Conservation (phyloP, 371 early-diverging fungal genomes). For the Basidiobolus meristosporus region DNA sequence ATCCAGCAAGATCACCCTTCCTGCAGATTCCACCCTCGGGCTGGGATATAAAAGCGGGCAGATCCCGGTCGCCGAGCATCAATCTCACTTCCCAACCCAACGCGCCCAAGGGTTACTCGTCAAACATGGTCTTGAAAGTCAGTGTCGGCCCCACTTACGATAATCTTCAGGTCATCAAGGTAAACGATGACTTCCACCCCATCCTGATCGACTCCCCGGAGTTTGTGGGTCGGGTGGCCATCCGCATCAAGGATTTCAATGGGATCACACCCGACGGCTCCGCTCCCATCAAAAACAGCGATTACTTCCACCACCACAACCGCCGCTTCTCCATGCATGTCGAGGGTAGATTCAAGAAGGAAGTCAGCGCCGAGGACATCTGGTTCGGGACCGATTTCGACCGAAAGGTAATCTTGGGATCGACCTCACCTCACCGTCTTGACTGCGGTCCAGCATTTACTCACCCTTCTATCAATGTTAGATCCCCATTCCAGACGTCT, state of each 20-base stretch:
- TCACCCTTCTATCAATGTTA: background rate
- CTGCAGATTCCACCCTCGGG: no score
- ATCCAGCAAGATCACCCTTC: no score
- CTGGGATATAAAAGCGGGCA: no score
- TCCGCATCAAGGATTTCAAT: conserved; percentile 28
- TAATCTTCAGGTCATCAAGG: conserved; percentile 21
- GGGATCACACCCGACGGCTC: conserved; percentile 14
- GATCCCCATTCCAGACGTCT: background rate
- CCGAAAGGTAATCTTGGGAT: conserved; percentile 3
- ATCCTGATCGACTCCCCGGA: conserved; percentile 30
- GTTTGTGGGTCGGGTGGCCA: conserved; percentile 43
- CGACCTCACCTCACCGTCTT: no score
- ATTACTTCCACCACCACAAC: conserved; percentile 21
- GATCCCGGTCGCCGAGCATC: no score
- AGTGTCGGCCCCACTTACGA: conserved; percentile 33
- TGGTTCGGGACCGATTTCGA: conserved; percentile 35
- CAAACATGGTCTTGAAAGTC: conserved; percentile 18
- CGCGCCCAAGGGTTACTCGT: background rate
- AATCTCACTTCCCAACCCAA: background rate
- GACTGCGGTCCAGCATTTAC: no score
- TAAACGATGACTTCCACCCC: conserved; percentile 47
- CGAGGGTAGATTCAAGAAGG: conserved; percentile 33
- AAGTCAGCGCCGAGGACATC: conserved; percentile 28
- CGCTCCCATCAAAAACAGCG: conserved; percentile 8
- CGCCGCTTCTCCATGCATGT: conserved; percentile 30